A percentile compares a stretch with the other conserved stretches of the same genome.
Evolutionary conservation across 495 filamentous ascomycete genomes (phyloP).

Genomic region (Hyaloscypha bicolor): DNA sequence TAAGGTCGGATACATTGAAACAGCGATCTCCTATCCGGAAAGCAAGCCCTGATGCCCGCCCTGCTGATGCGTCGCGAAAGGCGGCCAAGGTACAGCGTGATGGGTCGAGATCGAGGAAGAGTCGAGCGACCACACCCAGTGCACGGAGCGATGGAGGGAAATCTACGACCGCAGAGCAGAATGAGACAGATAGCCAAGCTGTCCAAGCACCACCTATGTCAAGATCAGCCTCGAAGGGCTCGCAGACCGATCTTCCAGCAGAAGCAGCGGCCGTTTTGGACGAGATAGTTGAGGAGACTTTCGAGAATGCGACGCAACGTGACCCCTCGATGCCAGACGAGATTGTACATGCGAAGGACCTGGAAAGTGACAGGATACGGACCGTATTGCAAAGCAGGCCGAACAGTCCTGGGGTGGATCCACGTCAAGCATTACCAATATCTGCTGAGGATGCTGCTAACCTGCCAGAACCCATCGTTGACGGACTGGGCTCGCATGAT

Average conservation of each 20-base stretch:
- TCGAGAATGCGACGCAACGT: constrained; percentile 24
- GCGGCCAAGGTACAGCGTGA: constrained; percentile 30
- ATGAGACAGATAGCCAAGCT: constrained; percentile 18
- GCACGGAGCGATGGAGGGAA: constrained; percentile 20
- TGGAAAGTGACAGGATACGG: constrained; percentile 29
- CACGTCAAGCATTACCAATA: constrained; percentile 27
- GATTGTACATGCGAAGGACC: constrained; percentile 56
- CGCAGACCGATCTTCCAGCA: constrained; percentile 28
- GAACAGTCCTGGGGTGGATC: constrained; percentile 35
- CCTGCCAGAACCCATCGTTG: constrained; percentile 22
- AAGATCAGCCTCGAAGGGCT: constrained; percentile 31
- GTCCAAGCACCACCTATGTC: constrained; percentile 24
- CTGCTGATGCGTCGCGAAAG: constrained; percentile 31
- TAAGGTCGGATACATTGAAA: constrained; percentile 44
- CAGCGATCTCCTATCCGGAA: constrained; percentile 33
- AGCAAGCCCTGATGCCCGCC: constrained; percentile 31
- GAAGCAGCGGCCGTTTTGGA: constrained; percentile 23
- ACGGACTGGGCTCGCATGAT: constrained; percentile 28
- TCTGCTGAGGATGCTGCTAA: constrained; percentile 30
- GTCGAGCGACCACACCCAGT: constrained; percentile 25
- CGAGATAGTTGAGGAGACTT: constrained; percentile 24
- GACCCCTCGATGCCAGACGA: constrained; percentile 22
- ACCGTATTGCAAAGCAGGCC: constrained; percentile 26
- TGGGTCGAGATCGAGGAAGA: constrained; percentile 29
- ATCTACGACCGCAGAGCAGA: constrained; percentile 12